phyloP scores from a whole-genome alignment of 1,139 yeast species.

The Saccharomyces hybrid region DNA sequence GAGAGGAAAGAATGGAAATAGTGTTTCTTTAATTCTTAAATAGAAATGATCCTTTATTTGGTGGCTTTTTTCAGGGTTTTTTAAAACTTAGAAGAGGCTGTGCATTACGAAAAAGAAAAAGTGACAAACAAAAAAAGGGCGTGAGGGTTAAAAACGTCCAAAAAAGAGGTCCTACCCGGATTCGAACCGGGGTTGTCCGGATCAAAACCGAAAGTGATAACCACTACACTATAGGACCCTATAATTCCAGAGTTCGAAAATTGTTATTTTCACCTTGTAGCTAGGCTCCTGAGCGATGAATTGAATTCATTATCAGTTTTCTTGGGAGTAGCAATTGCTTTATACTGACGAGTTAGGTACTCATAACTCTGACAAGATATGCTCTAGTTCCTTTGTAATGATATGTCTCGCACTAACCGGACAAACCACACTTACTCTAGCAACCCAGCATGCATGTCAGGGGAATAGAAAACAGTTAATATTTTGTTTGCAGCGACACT shows the following conservation, averaged over 20 bases:
- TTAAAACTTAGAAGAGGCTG: not conserved
- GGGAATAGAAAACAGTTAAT: not conserved
- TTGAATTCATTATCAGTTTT: not conserved
- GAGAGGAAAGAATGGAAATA: not conserved
- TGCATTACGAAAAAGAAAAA: not conserved
- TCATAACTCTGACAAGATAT: not conserved
- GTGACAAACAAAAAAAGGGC: not conserved
- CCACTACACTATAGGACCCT: slow-evolving; percentile 49
- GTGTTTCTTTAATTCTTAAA: not conserved
- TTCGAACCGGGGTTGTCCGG: slow-evolving; percentile 92
- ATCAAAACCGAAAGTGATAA: slow-evolving; percentile 62
- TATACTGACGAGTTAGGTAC: not conserved
- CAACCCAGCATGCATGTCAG: not conserved
- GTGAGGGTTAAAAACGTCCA: slow-evolving; percentile 1
- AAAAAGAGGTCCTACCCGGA: slow-evolving; percentile 80
- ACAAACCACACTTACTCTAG: not conserved
- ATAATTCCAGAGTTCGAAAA: not conserved
- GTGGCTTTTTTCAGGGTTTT: not conserved
- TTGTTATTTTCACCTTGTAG: not conserved
- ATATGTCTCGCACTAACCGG: not conserved
- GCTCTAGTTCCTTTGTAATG: not conserved
- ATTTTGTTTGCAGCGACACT: not conserved
- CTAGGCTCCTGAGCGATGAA: not conserved
- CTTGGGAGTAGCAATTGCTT: not conserved
- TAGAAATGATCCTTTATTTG: not conserved